phyloP scores from a whole-genome alignment of 805 yeast species.

The Pichia exigua region DNA sequence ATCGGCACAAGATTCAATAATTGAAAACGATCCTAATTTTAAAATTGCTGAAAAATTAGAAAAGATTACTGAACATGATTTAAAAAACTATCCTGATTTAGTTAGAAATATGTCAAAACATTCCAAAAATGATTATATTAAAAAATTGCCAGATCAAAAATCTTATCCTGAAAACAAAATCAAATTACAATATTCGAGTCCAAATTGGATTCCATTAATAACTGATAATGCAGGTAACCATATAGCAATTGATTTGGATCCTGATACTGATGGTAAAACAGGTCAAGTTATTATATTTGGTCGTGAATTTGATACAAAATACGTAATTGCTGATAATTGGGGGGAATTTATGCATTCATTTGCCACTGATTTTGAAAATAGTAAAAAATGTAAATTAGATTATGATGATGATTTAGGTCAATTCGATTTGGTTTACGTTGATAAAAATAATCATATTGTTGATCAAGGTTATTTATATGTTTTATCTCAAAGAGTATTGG shows the following conservation, averaged over 20 bases:
- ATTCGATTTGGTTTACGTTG: constrained; percentile 7
- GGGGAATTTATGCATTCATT: constrained; percentile 74
- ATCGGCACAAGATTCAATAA: not conserved
- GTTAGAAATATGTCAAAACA: constrained; percentile 21
- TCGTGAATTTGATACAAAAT: constrained; percentile 83
- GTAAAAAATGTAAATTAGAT: constrained; percentile 4
- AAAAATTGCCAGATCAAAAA: constrained; percentile 41
- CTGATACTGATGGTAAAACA: constrained; percentile 60
- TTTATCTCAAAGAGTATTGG: constrained; percentile 2
- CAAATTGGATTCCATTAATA: constrained; percentile 82
- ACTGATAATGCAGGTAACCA: constrained; percentile 86
- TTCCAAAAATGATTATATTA: constrained; percentile 27
- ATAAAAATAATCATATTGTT: constrained; percentile 1
- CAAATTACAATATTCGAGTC: constrained; percentile 67
- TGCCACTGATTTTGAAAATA: constrained; percentile 51
- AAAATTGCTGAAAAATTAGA: constrained; percentile 14
- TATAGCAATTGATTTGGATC: constrained; percentile 77
- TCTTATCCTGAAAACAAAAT: constrained; percentile 70
- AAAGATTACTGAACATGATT: constrained; percentile 9
- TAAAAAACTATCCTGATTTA: constrained; percentile 18
- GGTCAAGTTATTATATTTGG: constrained; percentile 91
- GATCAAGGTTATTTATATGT: constrained; percentile 9
- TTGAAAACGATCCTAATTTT: constrained; percentile 15
- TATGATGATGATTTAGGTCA: constrained; percentile 4
- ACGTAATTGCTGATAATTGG: constrained; percentile 75